Base-by-base conservation (phyloP, 768 basidiomycete species). In the Agaricus blazei region DNA sequence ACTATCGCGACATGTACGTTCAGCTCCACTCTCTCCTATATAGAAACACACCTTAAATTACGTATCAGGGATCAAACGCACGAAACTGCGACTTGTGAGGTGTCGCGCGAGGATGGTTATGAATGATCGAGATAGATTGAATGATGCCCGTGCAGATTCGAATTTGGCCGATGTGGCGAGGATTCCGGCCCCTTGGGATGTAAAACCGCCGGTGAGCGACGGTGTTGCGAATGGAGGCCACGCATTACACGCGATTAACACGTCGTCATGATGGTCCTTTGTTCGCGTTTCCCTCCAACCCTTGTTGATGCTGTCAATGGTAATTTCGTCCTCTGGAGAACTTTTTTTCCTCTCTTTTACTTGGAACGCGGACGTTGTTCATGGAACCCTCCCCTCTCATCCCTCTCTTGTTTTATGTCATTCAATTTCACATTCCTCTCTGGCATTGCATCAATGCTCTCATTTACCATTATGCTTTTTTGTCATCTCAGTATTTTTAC, bases 51-150 rank as follows among this genome's bases (percentile, higher is more conserved):
- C 43, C 53, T 41, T 61, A 48, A 42, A 29, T 46, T 44, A 50
- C 62, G 48, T 41, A 14, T 15, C 56, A 90, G 88, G 90, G 90
- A 91, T 91, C 69, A 90, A 86, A 60, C 79, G 88, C 40, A 92
- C 90, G 15, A 92, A 91, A 66, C 79, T 91, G 14, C 85, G 89
- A 9, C 84, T 90, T n/a, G 75, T 89, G 26, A 78, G 89, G 28
- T 91, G 89, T 68, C 81, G 81, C 23, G 82, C 80, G 28, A 80
- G 89, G 24, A 90, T 88, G 88, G 73, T 70, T 38, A 91, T 91
- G 89, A 84, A 76, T 47, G 82, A 84, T 56, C 75, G 75, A 34
- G 89, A 90, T 60, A 80, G 90, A 4, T 66, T 90, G 58, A 82
- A 81, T 48, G 89, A 92, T 63, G 90, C 87, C 1, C 79, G 84